These are phyloP conservation scores for Daldinia sp. DNA, from an alignment of 2,329 filamentous ascomycete species.

Conservation along the genomic window DNA sequence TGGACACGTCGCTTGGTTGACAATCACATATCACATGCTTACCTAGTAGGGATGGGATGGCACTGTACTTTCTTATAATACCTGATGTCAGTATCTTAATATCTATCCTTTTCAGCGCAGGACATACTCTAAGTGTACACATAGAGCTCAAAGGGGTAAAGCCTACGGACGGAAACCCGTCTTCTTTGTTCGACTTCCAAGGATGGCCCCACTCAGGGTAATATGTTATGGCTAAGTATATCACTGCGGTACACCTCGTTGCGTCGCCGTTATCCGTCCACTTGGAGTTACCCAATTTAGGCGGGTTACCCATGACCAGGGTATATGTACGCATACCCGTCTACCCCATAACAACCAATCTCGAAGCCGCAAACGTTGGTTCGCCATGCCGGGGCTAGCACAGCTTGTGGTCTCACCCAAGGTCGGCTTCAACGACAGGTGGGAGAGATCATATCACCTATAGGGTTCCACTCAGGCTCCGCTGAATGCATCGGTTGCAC, in stretches of 20 bases:
- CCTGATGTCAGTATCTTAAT: not conserved
- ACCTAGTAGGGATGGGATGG: conserved; percentile 10
- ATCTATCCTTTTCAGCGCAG: not conserved
- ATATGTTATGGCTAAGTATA: conserved; percentile 35
- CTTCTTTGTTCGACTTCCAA: conserved; percentile 11
- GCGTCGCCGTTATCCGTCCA: conserved; percentile 26
- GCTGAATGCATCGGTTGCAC: conserved; percentile 4
- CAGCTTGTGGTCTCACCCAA: conserved; percentile 12
- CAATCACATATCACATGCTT: not conserved
- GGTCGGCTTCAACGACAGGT: conserved; percentile 11
- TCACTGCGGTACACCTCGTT: conserved; percentile 15
- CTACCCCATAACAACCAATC: conserved; percentile 23
- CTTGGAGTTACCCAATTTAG: conserved; percentile 44
- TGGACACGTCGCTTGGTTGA: conserved; percentile 10
- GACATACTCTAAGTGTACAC: not conserved
- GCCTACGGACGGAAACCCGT: conserved; percentile 2
- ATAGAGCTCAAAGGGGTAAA: conserved; percentile 1
- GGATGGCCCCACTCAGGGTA: conserved; percentile 17
- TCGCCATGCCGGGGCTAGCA: conserved; percentile 14
- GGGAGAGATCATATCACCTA: conserved; percentile 8
- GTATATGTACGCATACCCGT: conserved; percentile 27
- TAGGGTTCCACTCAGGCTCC: conserved; percentile 8
- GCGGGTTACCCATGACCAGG: conserved; percentile 40
- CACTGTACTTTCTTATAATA: not conserved
- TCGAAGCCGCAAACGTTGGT: conserved; percentile 25